phyloP scores from a whole-genome alignment of 305 asterid genomes.

The Fraxinus albicans region DNA sequence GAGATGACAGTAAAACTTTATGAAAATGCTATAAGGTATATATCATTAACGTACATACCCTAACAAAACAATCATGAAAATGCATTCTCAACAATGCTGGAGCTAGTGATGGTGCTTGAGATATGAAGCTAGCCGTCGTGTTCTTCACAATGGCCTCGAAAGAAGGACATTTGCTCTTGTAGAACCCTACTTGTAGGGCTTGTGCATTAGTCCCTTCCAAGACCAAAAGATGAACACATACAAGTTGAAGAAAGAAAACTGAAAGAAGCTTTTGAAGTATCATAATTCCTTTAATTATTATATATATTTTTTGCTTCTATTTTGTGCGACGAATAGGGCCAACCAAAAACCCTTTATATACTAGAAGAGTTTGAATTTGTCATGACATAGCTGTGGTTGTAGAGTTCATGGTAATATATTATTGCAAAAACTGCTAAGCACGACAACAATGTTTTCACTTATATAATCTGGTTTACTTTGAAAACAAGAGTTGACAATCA shows the following conservation, averaged over 20 bases:
- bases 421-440: neutral
- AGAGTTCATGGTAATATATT: neutral
- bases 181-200: slow-evolving; percentile 26
- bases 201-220: slow-evolving; percentile 30
- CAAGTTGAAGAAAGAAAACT: slow-evolving; percentile 25
- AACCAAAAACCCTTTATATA: neutral
- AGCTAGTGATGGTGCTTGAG: slow-evolving; percentile 42
- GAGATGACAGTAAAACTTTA: neutral
- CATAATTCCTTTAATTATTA: slow-evolving; percentile 8
- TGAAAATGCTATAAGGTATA: neutral
- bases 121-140: slow-evolving; percentile 31
- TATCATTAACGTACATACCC: slow-evolving; percentile 31
- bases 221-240: neutral
- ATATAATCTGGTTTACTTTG: neutral
- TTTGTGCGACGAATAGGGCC: neutral
- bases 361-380: neutral
- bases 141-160: slow-evolving; percentile 35
- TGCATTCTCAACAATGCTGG: slow-evolving; percentile 61
- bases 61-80: slow-evolving; percentile 66
- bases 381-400: neutral
- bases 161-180: slow-evolving; percentile 39
- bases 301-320: neutral
- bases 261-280: slow-evolving; percentile 22
- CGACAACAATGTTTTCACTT: neutral
- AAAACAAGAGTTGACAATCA: neutral